Percentiles rank a stretch among this genome's conserved stretches.
Evolutionary conservation across 2,329 filamentous ascomycete genomes (phyloP).

Genomic region (Trichophyton rubrum): DNA sequence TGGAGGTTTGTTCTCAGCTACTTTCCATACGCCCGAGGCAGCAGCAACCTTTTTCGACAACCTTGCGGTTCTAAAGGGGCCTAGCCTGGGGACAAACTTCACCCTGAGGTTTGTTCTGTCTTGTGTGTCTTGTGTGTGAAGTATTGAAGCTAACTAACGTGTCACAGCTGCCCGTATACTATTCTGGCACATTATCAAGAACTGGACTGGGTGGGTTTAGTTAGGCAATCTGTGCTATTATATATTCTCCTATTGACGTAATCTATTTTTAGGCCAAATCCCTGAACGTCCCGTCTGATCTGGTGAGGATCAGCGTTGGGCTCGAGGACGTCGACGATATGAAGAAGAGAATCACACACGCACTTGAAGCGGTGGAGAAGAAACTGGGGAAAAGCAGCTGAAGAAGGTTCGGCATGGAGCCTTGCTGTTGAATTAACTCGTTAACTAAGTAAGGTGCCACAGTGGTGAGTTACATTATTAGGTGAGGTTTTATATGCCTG

Average conservation of each 20-base stretch:
- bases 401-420: neutral
- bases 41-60: conserved; percentile 75
- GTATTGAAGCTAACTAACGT: conserved; percentile 9
- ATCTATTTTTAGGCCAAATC: conserved; percentile 45
- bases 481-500: neutral
- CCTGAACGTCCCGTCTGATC: conserved; percentile 64
- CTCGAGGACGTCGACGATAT: conserved; percentile 65
- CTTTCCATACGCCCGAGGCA: conserved; percentile 57
- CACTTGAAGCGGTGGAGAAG: conserved; percentile 46
- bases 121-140: neutral
- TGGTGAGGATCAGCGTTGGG: conserved; percentile 81
- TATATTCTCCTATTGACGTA: conserved; percentile 10
- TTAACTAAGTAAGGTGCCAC: too few species aligned
- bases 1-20: conserved; percentile 75
- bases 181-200: conserved; percentile 84
- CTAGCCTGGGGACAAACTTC: conserved; percentile 92
- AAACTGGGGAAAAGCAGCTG: neutral
- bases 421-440: neutral
- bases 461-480: too few species aligned
- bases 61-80: conserved; percentile 80
- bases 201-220: conserved; percentile 62
- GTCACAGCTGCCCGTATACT: conserved; percentile 64
- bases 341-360: conserved; percentile 50
- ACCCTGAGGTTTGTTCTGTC: conserved; percentile 49
- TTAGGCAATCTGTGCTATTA: neutral